Base-by-base conservation (phyloP, 1,139 yeast genomes). In the Tardiomyces digboiensis region DNA sequence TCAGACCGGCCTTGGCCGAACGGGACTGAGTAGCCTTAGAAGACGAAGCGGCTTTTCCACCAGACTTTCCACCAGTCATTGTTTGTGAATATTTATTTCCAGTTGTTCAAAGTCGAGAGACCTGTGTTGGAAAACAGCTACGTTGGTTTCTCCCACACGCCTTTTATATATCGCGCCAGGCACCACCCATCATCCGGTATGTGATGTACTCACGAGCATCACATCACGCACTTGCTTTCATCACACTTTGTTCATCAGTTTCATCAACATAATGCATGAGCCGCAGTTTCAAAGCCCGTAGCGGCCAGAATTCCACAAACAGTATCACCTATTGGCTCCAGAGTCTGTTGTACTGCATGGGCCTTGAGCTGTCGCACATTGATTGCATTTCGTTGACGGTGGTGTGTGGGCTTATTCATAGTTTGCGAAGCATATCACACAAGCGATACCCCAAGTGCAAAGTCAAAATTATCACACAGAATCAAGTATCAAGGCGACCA, bases 51-150 rank as follows among this genome's bases (percentile, higher is more conserved):
- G 96, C 95, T 75, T 88, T 88, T 64, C 89, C 89, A 71, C 97
- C 97, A 54, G 72, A 67, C 82, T 89, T 89, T 71, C 97, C 97
- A 71, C 96, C 96, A 68, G 97, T 85, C 96, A 87, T 88, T 78
- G 47, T 75, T 53, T 47, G 37, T 43, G 38, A 33, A 29, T 19
- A 29, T 45, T 44, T 39, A 26, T 46, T 37, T 41, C 39, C 38
- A n/a, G 36, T 36, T 44, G 21, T 26, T 26, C 33, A 26, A 26
- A 26, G 33, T 26, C 33, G 33, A 26, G 33, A 26, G 16, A 26
- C 33, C 10, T 26, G 39, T 19, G 39, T 20, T 19, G 21, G 22
- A 20, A 20, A 20, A 14, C 22, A 18, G 39, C 23, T 38, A 26
- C 19, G 19, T 8, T 19, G 39, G 23, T 16, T 20, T 19, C 22